phyloP scores from a whole-genome alignment of 768 basidiomycete species.

The Xanthoconium purpureum region DNA sequence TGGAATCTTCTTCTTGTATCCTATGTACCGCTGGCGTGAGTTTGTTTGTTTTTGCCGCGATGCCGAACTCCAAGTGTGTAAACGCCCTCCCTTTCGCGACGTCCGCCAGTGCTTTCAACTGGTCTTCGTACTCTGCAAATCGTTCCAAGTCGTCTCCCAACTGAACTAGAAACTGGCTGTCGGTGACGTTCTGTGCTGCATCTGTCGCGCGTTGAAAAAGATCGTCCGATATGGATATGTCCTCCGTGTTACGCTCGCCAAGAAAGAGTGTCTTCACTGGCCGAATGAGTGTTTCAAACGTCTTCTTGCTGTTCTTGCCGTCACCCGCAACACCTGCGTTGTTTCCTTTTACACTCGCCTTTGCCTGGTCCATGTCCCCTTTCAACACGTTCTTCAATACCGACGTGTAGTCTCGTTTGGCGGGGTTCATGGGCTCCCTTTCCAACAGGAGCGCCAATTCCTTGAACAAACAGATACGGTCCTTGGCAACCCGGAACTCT shows the following conservation, averaged over 20 bases:
- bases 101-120: background rate
- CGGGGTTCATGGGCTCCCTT: background rate
- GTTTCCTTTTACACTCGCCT: background rate
- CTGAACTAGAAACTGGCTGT: slow-evolving; percentile 15
- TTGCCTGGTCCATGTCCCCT: slow-evolving; percentile 2
- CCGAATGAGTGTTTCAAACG: no score
- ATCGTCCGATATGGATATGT: background rate
- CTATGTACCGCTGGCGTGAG: background rate
- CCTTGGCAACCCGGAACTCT: slow-evolving; percentile 16
- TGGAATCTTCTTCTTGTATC: background rate
- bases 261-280: no score
- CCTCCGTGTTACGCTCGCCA: no score
- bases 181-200: background rate
- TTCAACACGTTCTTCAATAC: slow-evolving; percentile 8
- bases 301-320: no score
- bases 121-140: background rate
- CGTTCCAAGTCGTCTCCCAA: slow-evolving; percentile 3
- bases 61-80: background rate
- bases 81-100: background rate
- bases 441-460: background rate
- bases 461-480: slow-evolving; percentile 12
- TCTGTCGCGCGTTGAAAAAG: slow-evolving; percentile 1
- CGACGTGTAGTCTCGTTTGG: background rate
- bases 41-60: background rate
- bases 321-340: no score